These are phyloP conservation scores for Fusarium coffeatum DNA, from an alignment of 2,329 filamentous ascomycete species.

Conservation along the genomic window DNA sequence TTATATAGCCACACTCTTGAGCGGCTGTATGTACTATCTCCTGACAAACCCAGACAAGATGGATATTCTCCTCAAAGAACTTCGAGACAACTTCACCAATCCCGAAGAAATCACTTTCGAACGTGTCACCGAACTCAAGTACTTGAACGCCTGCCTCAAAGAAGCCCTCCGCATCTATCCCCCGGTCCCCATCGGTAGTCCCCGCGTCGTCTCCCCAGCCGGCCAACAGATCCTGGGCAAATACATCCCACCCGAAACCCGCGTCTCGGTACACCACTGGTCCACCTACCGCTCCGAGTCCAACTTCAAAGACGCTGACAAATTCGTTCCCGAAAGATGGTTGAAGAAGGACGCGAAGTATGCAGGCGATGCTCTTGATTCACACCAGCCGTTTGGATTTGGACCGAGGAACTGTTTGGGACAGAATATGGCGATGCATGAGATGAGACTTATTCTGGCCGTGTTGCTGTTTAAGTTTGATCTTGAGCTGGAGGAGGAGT, in stretches of 20 bases:
- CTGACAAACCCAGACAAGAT: conserved; percentile 6
- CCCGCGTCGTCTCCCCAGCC: background rate
- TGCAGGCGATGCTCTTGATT: conserved; percentile 1
- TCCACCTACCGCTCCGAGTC: conserved; percentile 14
- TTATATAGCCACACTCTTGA: background rate
- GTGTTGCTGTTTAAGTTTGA: conserved; percentile 13
- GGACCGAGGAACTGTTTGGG: conserved; percentile 19
- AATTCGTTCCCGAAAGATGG: conserved; percentile 1
- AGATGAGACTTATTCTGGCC: conserved; percentile 14
- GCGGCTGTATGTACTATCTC: conserved; percentile 2
- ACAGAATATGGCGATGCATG: conserved; percentile 19
- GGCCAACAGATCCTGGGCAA: conserved; percentile 16
- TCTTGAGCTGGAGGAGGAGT: conserved; percentile 4
- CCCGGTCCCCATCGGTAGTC: conserved; percentile 13
- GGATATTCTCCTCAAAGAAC: background rate
- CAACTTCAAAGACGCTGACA: conserved; percentile 9
- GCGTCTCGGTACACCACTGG: conserved; percentile 17
- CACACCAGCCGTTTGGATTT: conserved; percentile 10
- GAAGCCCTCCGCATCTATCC: conserved; percentile 8
- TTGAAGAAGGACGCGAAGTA: conserved; percentile 11
- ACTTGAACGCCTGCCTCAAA: conserved; percentile 15
- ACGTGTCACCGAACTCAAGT: background rate
- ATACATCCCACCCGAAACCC: conserved; percentile 1
- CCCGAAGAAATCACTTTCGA: background rate
- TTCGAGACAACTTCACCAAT: background rate